phyloP scores from a whole-genome alignment of 805 yeast genomes.

The Lipomyces sp. region DNA sequence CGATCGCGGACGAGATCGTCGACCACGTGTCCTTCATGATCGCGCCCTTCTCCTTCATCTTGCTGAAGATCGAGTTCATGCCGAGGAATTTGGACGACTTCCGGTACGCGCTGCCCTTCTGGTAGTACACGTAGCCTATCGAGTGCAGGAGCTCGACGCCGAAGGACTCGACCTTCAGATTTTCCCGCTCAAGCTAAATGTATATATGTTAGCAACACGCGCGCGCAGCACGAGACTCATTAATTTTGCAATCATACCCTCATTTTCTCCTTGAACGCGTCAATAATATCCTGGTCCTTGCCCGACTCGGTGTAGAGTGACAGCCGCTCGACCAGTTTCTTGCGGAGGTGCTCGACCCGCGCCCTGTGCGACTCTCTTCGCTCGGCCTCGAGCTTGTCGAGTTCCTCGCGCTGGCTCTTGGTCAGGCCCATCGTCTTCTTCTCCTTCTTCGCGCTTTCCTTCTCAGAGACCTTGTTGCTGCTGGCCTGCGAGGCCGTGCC shows the following conservation, averaged over 20 bases:
- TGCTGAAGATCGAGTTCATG: constrained; percentile 74
- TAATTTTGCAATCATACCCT: constrained; percentile 40
- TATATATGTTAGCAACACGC: not conserved
- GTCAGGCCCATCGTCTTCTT: constrained; percentile 38
- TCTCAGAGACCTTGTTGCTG: too few species aligned
- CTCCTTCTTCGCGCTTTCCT: constrained; percentile 28
- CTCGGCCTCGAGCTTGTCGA: constrained; percentile 73
- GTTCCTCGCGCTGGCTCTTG: constrained; percentile 48
- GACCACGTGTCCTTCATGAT: constrained; percentile 79
- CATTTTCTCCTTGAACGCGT: constrained; percentile 61
- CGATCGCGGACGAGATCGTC: constrained; percentile 77
- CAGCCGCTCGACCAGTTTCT: constrained; percentile 55
- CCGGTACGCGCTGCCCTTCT: constrained; percentile 69
- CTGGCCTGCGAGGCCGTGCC: constrained; percentile 2
- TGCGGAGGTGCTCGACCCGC: constrained; percentile 58
- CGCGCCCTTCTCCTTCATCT: constrained; percentile 79
- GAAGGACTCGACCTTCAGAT: constrained; percentile 89
- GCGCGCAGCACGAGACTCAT: not conserved
- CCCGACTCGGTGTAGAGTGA: constrained; percentile 60
- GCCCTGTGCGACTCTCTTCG: constrained; percentile 63
- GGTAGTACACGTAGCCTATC: constrained; percentile 73
- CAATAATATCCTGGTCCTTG: constrained; percentile 57
- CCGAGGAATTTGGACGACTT: constrained; percentile 80
- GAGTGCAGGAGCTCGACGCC: constrained; percentile 80
- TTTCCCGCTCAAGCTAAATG: constrained; percentile 64